These are phyloP conservation scores for Sporothrix inflata DNA, from an alignment of 2,329 filamentous ascomycete genomes.

Conservation along the genomic window DNA sequence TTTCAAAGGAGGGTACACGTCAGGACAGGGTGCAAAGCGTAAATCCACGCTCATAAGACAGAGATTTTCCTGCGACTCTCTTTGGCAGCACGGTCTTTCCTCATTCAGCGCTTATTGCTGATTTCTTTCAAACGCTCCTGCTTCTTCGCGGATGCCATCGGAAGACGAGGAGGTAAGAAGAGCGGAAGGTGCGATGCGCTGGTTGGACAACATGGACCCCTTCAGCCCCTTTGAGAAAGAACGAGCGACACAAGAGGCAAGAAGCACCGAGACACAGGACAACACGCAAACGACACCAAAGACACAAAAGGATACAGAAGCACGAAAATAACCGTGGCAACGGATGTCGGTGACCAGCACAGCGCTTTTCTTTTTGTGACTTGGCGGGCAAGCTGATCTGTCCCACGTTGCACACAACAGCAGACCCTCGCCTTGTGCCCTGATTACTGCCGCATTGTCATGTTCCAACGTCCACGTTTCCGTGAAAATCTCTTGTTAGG, in stretches of 20 bases:
- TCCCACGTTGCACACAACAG: constrained; percentile 20
- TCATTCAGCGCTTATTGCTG: not conserved
- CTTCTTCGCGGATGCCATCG: not conserved
- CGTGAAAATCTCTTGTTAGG: not conserved
- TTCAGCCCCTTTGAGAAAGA: not conserved
- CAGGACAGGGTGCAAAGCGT: not conserved
- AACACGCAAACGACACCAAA: not conserved
- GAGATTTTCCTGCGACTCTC: not conserved
- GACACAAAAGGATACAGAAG: not conserved
- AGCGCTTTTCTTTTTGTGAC: constrained; percentile 21
- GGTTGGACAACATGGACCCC: not conserved
- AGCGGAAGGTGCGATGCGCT: constrained; percentile 15
- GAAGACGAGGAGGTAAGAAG: not conserved
- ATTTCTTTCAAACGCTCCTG: not conserved
- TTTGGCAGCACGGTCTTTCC: not conserved
- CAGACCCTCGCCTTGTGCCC: not conserved
- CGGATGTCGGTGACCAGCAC: constrained; percentile 26
- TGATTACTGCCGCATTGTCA: not conserved
- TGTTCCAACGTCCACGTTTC: constrained; percentile 1
- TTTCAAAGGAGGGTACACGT: not conserved
- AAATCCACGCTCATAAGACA: not conserved
- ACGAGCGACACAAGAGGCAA: not conserved
- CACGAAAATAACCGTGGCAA: constrained; percentile 19
- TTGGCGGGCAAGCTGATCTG: constrained; percentile 2
- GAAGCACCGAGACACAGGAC: constrained; percentile 4